phyloP scores from a whole-genome alignment of 2,329 filamentous ascomycete genomes.

The Monosporascus sp. region DNA sequence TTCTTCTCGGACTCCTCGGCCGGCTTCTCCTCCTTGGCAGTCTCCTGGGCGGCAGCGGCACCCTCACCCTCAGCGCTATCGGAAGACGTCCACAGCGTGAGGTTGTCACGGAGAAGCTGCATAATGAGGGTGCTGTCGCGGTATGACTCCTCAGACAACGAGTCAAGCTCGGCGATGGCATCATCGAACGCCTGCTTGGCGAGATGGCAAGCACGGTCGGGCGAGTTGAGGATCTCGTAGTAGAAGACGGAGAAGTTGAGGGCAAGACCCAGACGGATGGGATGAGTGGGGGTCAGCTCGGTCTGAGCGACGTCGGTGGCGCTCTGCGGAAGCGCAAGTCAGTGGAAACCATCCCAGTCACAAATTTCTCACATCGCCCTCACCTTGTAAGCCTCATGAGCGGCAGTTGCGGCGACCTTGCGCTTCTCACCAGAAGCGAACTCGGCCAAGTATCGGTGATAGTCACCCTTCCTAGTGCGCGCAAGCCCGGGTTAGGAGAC shows the following conservation, averaged over 20 bases:
- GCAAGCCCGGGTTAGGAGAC: conserved; percentile 7
- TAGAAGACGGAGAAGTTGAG: conserved; percentile 99
- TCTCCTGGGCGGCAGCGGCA: conserved; percentile 51
- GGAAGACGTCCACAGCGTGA: conserved; percentile 96
- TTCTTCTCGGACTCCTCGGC: conserved; percentile 51
- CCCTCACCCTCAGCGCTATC: conserved; percentile 76
- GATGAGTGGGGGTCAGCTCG: conserved; percentile 94
- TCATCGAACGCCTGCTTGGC: conserved; percentile 99
- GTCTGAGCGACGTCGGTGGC: conserved; percentile 98
- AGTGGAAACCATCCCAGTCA: neutral
- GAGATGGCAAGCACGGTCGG: conserved; percentile 94
- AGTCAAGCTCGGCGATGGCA: conserved; percentile 97
- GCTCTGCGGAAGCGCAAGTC: conserved; percentile 50
- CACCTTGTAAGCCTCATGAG: conserved; percentile 97
- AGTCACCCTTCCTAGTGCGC: conserved; percentile 80
- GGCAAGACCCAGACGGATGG: conserved; percentile 93
- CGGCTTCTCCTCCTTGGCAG: conserved; percentile 53
- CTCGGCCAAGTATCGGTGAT: conserved; percentile 92
- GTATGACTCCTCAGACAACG: conserved; percentile 95
- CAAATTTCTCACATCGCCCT: conserved; percentile 17
- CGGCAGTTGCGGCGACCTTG: conserved; percentile 79
- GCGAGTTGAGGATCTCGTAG: conserved; percentile 98
- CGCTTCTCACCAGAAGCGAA: conserved; percentile 90
- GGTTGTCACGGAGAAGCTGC: conserved; percentile 97
- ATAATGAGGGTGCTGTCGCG: conserved; percentile 98